Evolutionary conservation across 768 basidiomycete species (phyloP).

Genomic region (Mycena galopus): DNA sequence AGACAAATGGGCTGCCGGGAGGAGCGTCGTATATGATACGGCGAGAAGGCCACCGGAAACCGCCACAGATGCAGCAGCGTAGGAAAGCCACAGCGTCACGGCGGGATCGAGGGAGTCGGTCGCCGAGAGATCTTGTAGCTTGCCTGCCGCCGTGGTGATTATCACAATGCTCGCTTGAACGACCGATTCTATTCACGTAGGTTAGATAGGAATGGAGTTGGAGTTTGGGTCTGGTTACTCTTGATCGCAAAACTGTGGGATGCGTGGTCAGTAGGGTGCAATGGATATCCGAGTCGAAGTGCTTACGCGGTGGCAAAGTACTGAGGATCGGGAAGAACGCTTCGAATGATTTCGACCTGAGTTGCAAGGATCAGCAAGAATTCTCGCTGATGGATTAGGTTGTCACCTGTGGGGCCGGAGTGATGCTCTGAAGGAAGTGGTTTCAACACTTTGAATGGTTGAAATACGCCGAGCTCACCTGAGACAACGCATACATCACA

Average conservation of each 20-base stretch:
- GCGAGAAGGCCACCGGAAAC: conserved; percentile 50
- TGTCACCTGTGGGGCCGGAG: conserved; percentile 16
- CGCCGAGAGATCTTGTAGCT: conserved; percentile 53
- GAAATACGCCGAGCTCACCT: conserved; percentile 43
- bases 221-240: conserved; percentile 40
- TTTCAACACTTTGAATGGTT: conserved; percentile 4
- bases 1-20: conserved; percentile 55
- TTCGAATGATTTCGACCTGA: conserved; percentile 55
- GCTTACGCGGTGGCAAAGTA: conserved; percentile 56
- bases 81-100: conserved; percentile 55
- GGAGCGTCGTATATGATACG: conserved; percentile 42
- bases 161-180: conserved; percentile 58
- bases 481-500: conserved; percentile 56
- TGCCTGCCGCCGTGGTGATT: conserved; percentile 57
- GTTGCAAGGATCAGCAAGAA: conserved; percentile 48
- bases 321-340: conserved; percentile 55
- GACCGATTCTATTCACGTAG: conserved; percentile 50
- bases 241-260: conserved; percentile 54
- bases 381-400: conserved; percentile 26
- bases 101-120: conserved; percentile 52
- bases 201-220: background rate
- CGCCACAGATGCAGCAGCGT: conserved; percentile 52
- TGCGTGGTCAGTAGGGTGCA: background rate
- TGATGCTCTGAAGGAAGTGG: conserved; percentile 2
- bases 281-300: conserved; percentile 1